phyloP scores from a whole-genome alignment of 345 rosid species.

The Citrus mangshanensis region DNA sequence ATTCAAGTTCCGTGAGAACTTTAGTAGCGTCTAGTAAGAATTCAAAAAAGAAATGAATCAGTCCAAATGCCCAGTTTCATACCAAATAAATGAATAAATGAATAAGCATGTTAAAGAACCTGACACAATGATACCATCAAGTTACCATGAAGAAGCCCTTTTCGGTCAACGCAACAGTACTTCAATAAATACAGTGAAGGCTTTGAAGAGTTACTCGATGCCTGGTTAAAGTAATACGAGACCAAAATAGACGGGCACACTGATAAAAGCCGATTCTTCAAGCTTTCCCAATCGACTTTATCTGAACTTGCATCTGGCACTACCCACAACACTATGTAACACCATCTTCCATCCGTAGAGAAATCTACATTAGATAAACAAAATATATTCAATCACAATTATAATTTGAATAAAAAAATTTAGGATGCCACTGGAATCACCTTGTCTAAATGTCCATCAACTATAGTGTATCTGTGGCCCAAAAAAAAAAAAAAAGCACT shows the following conservation, averaged over 20 bases:
- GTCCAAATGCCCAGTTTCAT: neutral
- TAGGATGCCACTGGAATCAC: neutral
- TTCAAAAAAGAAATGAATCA: neutral
- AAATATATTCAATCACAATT: neutral
- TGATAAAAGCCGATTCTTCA: constrained; percentile 53
- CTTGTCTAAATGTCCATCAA: neutral
- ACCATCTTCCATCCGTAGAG: constrained; percentile 82
- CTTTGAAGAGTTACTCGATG: constrained; percentile 27
- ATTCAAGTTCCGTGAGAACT: constrained; percentile 53
- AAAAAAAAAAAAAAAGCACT: neutral
- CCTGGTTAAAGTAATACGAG: constrained; percentile 36
- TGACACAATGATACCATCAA: neutral
- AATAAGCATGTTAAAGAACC: neutral
- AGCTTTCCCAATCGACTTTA: constrained; percentile 52
- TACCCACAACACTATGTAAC: constrained; percentile 73
- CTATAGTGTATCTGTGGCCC: neutral
- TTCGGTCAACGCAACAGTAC: constrained; percentile 53
- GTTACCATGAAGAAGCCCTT: constrained; percentile 67
- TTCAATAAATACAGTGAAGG: constrained; percentile 59
- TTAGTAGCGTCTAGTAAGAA: constrained; percentile 55
- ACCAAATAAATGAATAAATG: neutral
- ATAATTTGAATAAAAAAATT: neutral
- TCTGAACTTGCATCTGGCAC: constrained; percentile 32
- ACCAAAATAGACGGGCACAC: constrained; percentile 55
- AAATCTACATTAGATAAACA: constrained; percentile 38